These are phyloP conservation scores for Metschnikowia chrysomelidarum DNA, from an alignment of 805 yeast species.

Conservation along the genomic window DNA sequence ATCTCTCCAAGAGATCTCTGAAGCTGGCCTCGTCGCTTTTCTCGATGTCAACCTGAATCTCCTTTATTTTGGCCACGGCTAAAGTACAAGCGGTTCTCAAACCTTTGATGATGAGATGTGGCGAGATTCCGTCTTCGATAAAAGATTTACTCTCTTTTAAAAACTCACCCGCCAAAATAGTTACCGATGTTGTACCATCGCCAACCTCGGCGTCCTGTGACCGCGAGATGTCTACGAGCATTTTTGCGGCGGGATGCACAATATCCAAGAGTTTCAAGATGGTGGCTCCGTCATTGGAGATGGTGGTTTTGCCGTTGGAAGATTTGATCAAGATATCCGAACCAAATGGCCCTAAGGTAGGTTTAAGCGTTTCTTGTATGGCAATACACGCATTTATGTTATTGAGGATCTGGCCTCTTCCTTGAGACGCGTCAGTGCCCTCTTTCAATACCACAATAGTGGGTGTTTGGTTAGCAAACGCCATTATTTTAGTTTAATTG, in stretches of 20 bases:
- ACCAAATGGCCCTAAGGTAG: constrained; percentile 97
- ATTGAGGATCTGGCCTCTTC: constrained; percentile 90
- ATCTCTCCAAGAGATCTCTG: constrained; percentile 77
- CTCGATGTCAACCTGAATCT: constrained; percentile 69
- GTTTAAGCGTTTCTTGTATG: constrained; percentile 90
- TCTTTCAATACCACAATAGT: constrained; percentile 97
- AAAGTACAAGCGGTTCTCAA: constrained; percentile 76
- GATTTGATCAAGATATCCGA: constrained; percentile 90
- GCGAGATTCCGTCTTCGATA: constrained; percentile 94
- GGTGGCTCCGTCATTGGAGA: constrained; percentile 98
- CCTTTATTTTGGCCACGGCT: constrained; percentile 71
- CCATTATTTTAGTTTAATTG: constrained; percentile 46
- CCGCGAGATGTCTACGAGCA: constrained; percentile 88
- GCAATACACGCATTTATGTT: constrained; percentile 97
- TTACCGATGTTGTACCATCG: constrained; percentile 96
- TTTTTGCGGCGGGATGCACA: constrained; percentile 98
- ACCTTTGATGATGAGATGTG: constrained; percentile 86
- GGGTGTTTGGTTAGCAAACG: constrained; percentile 90
- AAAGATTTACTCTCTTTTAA: constrained; percentile 86
- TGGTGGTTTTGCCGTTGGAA: constrained; percentile 82
- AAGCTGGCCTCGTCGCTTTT: constrained; percentile 51
- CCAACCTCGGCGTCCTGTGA: constrained; percentile 99
- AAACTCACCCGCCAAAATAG: constrained; percentile 91
- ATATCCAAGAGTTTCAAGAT: constrained; percentile 88
- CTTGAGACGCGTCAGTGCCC: constrained; percentile 97